A percentile compares a stretch with the other conserved stretches of the same genome.
Conservation (phyloP, 768 basidiomycete genomes). For the Sarcomyxa edulis region DNA sequence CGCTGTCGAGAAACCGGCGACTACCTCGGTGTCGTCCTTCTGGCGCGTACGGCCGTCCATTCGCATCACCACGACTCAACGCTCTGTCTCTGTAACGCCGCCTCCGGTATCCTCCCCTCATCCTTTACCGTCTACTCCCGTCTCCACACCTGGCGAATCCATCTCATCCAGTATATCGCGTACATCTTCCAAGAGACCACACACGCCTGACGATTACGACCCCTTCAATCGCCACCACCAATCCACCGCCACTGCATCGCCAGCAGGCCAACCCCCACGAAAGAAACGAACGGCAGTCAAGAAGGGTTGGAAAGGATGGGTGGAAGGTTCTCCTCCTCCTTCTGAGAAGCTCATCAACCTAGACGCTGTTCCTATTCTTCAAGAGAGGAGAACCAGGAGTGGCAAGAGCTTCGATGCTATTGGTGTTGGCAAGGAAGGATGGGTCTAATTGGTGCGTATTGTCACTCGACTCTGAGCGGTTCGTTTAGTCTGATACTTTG, state of each 20-base stretch:
- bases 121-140: slow-evolving; percentile 50
- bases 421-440: slow-evolving; percentile 69
- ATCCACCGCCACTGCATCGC: slow-evolving; percentile 18
- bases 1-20: too few relatives aligned
- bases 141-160: slow-evolving; percentile 72
- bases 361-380: slow-evolving; percentile 64
- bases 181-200: slow-evolving; percentile 77
- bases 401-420: slow-evolving; percentile 84
- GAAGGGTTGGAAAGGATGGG: slow-evolving; percentile 92
- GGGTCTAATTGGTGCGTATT: slow-evolving; percentile 56
- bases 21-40: slow-evolving; percentile 52
- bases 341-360: slow-evolving; percentile 80
- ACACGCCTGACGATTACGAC: slow-evolving; percentile 64
- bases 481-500: slow-evolving; percentile 37
- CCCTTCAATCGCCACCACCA: slow-evolving; percentile 20
- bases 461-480: slow-evolving; percentile 38
- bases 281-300: slow-evolving; percentile 62
- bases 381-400: slow-evolving; percentile 74
- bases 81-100: slow-evolving; percentile 71
- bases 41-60: slow-evolving; percentile 72
- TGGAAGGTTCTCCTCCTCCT: slow-evolving; percentile 78
- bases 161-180: slow-evolving; percentile 68
- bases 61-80: slow-evolving; percentile 63
- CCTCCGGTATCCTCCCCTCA: slow-evolving; percentile 40
- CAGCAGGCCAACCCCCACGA: slow-evolving; percentile 24